Evolutionary conservation across 2,329 filamentous ascomycete species (phyloP).

Genomic region (Calonectria fujianensis): DNA sequence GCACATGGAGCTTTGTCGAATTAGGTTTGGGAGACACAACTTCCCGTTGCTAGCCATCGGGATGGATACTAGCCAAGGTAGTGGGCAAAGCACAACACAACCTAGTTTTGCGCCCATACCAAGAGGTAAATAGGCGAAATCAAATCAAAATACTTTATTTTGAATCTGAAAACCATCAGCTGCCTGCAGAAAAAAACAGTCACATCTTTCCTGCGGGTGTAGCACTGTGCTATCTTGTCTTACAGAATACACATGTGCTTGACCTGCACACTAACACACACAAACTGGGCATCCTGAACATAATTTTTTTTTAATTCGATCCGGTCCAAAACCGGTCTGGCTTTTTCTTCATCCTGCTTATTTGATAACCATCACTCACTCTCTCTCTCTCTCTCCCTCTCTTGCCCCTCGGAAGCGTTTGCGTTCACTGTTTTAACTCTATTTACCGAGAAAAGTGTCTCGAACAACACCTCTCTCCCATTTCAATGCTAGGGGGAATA

Average conservation of each 20-base stretch:
- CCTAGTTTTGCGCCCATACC: background rate
- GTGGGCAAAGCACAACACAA: background rate
- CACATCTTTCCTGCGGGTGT: background rate
- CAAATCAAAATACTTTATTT: background rate
- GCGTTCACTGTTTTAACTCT: constrained; percentile 42
- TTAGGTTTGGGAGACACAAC: background rate
- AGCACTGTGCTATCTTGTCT: background rate
- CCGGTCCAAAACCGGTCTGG: background rate
- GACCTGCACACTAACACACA: background rate
- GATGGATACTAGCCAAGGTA: background rate
- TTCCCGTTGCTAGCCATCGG: background rate
- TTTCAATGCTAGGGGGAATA: constrained; percentile 48
- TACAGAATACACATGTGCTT: background rate
- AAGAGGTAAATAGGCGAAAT: background rate
- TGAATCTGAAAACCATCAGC: background rate
- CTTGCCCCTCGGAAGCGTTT: constrained; percentile 27
- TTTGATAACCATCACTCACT: constrained; percentile 11
- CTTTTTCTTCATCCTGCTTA: background rate
- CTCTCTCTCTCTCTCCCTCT: background rate
- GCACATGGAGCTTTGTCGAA: background rate
- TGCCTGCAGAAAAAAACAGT: background rate
- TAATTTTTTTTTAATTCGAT: background rate
- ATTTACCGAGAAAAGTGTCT: constrained; percentile 40
- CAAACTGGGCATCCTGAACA: background rate
- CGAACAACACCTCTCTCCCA: constrained; percentile 32